Evolutionary conservation across 1,284 basidiomycete genomes (phyloP).

Genomic region (Moesziomyces sp.): DNA sequence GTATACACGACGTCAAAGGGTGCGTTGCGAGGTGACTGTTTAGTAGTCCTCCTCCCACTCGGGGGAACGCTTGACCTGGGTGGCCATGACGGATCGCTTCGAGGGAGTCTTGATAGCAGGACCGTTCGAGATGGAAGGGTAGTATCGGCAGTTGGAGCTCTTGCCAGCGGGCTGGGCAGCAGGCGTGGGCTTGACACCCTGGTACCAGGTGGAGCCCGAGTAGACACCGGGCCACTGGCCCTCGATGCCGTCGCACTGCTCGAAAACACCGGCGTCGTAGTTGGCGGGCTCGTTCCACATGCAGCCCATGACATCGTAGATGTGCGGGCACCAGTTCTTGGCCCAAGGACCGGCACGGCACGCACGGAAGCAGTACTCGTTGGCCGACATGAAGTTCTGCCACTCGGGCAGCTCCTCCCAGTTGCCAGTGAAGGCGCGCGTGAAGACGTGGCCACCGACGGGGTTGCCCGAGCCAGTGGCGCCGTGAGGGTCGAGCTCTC

Average conservation of each 20-base stretch:
- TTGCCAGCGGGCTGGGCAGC: conserved; percentile 43
- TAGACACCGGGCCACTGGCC: conserved; percentile 63
- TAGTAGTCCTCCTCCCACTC: conserved; percentile 49
- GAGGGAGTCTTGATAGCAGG: conserved; percentile 50
- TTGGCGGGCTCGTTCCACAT: conserved; percentile 63
- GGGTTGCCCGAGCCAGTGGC: conserved; percentile 61
- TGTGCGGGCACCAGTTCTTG: conserved; percentile 63
- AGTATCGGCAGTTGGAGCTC: conserved; percentile 56
- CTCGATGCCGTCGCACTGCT: conserved; percentile 59
- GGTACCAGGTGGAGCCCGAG: conserved; percentile 58
- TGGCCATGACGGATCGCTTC: conserved; percentile 51
- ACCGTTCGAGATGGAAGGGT: conserved; percentile 54
- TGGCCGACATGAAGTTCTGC: conserved; percentile 64
- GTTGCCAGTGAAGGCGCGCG: conserved; percentile 53
- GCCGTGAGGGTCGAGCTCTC: conserved; percentile 68
- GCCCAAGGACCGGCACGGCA: conserved; percentile 57
- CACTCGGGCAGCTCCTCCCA: conserved; percentile 65
- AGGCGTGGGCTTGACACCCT: conserved; percentile 54
- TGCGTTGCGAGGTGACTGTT: conserved; percentile 5
- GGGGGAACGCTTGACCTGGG: conserved; percentile 48
- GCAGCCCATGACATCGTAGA: conserved; percentile 63
- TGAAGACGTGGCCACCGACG: conserved; percentile 58
- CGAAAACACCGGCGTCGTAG: conserved; percentile 56
- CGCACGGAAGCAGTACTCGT: conserved; percentile 65
- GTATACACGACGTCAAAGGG: conserved; percentile 1